phyloP scores from a whole-genome alignment of 2,329 filamentous ascomycete species.

The Endoconidiophora laricicola region DNA sequence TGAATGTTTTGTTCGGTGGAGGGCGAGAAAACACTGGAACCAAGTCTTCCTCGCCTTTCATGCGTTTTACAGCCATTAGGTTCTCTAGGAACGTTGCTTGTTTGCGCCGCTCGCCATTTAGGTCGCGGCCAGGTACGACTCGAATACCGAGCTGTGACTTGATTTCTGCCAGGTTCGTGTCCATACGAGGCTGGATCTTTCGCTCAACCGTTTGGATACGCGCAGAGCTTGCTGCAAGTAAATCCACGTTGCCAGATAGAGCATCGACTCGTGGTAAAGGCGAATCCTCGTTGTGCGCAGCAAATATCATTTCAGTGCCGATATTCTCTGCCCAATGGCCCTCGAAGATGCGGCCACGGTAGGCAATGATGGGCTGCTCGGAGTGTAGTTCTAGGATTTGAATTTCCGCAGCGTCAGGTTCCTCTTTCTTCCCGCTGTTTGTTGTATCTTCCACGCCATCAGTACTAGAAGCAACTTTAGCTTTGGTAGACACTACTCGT shows the following conservation, averaged over 20 bases:
- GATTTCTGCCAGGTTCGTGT: constrained; percentile 19
- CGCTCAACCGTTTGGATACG: constrained; percentile 53
- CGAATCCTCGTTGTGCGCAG: constrained; percentile 21
- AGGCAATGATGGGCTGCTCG: constrained; percentile 58
- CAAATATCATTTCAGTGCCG: constrained; percentile 69
- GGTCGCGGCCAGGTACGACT: constrained; percentile 29
- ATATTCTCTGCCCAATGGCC: constrained; percentile 71
- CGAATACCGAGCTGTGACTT: constrained; percentile 26
- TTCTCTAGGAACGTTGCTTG: constrained; percentile 46
- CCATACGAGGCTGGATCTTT: constrained; percentile 33
- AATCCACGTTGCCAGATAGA: constrained; percentile 44
- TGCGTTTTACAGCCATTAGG: constrained; percentile 46
- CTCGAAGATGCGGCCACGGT: constrained; percentile 60
- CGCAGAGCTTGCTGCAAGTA: constrained; percentile 53
- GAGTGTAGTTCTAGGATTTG: constrained; percentile 77
- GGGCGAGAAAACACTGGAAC: constrained; percentile 42
- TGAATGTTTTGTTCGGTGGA: constrained; percentile 25
- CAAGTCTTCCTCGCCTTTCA: constrained; percentile 46
- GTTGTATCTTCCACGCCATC: constrained; percentile 4
- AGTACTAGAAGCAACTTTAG: neutral
- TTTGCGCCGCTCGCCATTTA: constrained; percentile 30
- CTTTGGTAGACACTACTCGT: neutral
- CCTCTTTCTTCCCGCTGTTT: constrained; percentile 7
- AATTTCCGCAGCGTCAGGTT: constrained; percentile 28
- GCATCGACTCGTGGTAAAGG: constrained; percentile 30